phyloP scores from a whole-genome alignment of 257 asterid genomes.

The Lycium ferocissimum region DNA sequence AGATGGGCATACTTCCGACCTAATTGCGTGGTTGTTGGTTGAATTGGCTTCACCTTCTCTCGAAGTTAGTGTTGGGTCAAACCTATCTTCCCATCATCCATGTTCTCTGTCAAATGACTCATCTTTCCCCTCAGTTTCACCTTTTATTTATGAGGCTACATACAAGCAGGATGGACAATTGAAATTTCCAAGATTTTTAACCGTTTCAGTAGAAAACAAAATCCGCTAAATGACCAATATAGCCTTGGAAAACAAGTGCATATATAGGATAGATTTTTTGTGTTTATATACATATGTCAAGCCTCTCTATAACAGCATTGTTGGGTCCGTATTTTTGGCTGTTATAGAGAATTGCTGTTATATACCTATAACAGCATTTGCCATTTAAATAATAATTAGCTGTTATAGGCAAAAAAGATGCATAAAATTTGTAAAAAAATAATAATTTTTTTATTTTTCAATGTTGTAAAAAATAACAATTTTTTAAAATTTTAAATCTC shows the following conservation, averaged over 20 bases:
- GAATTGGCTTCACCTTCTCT: conserved; percentile 26
- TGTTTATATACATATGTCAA: too few relatives aligned
- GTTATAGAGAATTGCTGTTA: too few relatives aligned
- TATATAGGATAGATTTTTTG: too few relatives aligned
- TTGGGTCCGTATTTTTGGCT: too few relatives aligned
- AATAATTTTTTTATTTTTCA: too few relatives aligned
- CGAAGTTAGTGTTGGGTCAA: conserved; percentile 16
- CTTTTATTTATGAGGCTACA: background rate
- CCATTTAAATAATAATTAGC: too few relatives aligned
- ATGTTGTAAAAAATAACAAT: too few relatives aligned
- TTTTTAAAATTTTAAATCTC: too few relatives aligned
- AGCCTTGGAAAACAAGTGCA: background rate
- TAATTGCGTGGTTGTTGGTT: conserved; percentile 36
- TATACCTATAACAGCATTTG: too few relatives aligned
- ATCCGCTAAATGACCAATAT: background rate
- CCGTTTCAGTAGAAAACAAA: conserved; percentile 3
- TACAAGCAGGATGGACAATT: background rate
- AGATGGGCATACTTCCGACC: conserved; percentile 24
- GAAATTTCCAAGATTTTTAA: background rate
- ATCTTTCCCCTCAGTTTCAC: background rate
- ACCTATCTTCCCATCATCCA: background rate
- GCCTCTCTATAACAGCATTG: too few relatives aligned
- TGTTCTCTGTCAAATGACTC: background rate
- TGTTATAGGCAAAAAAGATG: too few relatives aligned
- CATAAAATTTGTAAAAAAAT: too few relatives aligned